phyloP scores from a whole-genome alignment of 306 rosid genomes.

The Ochetophila trinervis region DNA sequence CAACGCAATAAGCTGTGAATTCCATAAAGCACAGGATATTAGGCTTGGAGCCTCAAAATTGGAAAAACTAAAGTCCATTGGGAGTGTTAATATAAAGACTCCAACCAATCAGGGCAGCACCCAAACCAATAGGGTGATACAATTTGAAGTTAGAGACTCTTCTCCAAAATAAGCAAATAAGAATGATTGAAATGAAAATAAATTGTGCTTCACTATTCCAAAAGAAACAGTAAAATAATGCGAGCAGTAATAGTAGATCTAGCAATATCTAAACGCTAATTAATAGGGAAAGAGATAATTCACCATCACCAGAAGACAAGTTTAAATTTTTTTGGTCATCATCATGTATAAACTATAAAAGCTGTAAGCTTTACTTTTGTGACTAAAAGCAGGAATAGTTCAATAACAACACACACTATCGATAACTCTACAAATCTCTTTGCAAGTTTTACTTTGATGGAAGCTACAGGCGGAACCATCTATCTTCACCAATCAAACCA shows the following conservation, averaged over 20 bases:
- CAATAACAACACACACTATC: too few relatives aligned
- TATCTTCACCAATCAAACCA: too few relatives aligned
- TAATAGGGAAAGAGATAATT: too few relatives aligned
- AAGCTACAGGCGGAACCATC: too few relatives aligned
- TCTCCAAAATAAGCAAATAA: not conserved
- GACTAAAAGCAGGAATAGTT: too few relatives aligned
- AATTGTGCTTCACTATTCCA: not conserved
- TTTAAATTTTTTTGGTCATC: too few relatives aligned
- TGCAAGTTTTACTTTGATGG: too few relatives aligned
- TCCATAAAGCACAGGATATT: slow-evolving; percentile 18
- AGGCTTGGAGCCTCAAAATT: slow-evolving; percentile 5
- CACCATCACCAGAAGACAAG: too few relatives aligned
- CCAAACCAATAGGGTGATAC: not conserved
- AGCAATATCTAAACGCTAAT: too few relatives aligned
- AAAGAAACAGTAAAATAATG: not conserved
- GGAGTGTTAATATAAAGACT: not conserved
- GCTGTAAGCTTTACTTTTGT: too few relatives aligned
- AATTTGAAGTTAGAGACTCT: not conserved
- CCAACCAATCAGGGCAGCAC: not conserved
- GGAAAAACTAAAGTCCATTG: not conserved
- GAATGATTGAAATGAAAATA: not conserved
- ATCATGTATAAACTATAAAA: too few relatives aligned
- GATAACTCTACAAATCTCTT: too few relatives aligned
- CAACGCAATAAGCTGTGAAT: slow-evolving; percentile 89
- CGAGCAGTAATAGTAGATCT: not conserved